Percentiles rank a stretch among this genome's conserved stretches.
phyloP scores from a whole-genome alignment of 1,284 basidiomycete genomes.

The Ganoderma leucocontextum region DNA sequence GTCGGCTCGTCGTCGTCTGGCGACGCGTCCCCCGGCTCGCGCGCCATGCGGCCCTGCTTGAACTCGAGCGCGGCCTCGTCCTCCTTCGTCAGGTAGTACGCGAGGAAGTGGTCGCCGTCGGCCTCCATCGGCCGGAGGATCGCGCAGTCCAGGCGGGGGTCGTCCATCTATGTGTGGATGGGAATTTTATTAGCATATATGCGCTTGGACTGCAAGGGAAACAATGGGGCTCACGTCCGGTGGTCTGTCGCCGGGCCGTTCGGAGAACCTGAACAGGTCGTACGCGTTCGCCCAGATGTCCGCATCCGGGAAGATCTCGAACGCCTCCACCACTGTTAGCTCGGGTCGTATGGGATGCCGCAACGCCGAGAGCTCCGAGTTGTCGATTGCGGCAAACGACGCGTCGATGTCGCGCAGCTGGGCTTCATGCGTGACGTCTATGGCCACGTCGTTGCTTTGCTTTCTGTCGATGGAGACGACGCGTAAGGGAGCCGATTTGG shows the following conservation, averaged over 20 bases:
- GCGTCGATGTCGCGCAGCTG: conserved; percentile 86
- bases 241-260: conserved; percentile 82
- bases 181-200: conserved; percentile 7
- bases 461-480: conserved; percentile 46
- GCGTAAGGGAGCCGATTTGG: not conserved
- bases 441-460: conserved; percentile 55
- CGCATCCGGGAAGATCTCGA: conserved; percentile 86
- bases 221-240: conserved; percentile 58
- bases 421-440: conserved; percentile 81
- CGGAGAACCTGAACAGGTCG: conserved; percentile 88
- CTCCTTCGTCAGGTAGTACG: conserved; percentile 88
- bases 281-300: conserved; percentile 92
- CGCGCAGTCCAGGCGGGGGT: conserved; percentile 84
- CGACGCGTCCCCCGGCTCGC: conserved; percentile 48
- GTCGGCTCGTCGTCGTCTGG: conserved; percentile 67
- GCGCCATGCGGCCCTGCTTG: conserved; percentile 39
- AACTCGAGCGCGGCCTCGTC: conserved; percentile 58
- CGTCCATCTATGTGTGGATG: conserved; percentile 57
- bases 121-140: conserved; percentile 88
- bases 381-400: conserved; percentile 76
- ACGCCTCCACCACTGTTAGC: conserved; percentile 83
- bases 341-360: conserved; percentile 84
- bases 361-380: conserved; percentile 65
- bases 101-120: conserved; percentile 86
- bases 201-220: not conserved